These are phyloP conservation scores for Takakia lepidozioides DNA, from an alignment of 225 moss, liverwort and hornwort species.

Conservation along the genomic window DNA sequence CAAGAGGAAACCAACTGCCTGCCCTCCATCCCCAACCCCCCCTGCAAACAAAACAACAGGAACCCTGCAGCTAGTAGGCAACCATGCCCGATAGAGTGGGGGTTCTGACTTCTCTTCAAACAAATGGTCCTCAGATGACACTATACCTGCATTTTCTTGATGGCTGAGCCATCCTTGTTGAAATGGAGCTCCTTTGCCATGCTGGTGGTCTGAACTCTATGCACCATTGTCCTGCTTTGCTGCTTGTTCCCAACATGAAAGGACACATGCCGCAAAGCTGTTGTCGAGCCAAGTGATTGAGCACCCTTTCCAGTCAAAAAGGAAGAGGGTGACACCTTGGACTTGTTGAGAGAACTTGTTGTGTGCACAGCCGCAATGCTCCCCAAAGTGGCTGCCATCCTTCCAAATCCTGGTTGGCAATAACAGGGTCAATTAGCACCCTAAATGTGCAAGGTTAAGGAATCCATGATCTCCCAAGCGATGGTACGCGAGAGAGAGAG, in stretches of 20 bases:
- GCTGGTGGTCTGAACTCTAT: constrained; percentile 27
- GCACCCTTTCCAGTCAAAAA: constrained; percentile 1
- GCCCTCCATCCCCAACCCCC: too few relatives aligned
- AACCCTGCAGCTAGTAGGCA: too few relatives aligned
- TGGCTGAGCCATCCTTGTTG: constrained; percentile 92
- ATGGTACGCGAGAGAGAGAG: too few relatives aligned
- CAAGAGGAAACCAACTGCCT: not conserved
- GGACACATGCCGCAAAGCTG: constrained; percentile 49
- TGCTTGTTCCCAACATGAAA: constrained; percentile 24
- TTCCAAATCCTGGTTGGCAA: not conserved
- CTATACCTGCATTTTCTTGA: constrained; percentile 88
- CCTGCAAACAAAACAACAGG: too few relatives aligned
- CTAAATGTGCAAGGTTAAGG: too few relatives aligned
- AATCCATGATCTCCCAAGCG: too few relatives aligned
- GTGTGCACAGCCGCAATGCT: constrained; percentile 23
- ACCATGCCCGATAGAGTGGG: too few relatives aligned
- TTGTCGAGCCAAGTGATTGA: constrained; percentile 28
- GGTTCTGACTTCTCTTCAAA: too few relatives aligned
- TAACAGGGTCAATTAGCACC: too few relatives aligned
- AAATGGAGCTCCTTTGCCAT: constrained; percentile 94
- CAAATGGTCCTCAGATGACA: not conserved
- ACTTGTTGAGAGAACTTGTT: constrained; percentile 9
- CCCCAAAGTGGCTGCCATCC: constrained; percentile 36
- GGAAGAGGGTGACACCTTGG: constrained; percentile 6
- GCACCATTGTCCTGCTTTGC: constrained; percentile 18